Conservation (phyloP, 441 rosid species). For the Corymbia citriodora region DNA sequence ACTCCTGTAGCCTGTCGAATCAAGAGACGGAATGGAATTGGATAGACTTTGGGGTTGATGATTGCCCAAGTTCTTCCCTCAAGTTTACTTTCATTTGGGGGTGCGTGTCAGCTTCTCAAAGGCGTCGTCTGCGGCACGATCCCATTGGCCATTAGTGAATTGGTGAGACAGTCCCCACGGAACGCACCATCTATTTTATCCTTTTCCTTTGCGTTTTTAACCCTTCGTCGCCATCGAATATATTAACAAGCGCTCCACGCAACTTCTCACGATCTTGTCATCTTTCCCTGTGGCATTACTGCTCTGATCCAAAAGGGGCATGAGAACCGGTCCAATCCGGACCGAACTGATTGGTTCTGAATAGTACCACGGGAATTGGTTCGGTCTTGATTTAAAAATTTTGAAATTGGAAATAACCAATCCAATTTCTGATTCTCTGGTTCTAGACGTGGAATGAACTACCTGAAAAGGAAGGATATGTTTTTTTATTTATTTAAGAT, state of each 20-base stretch:
- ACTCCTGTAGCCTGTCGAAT: fast-evolving
- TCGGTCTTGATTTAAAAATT: too few relatives aligned
- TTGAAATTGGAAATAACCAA: fast-evolving
- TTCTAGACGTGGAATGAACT: background rate
- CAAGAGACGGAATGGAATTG: background rate
- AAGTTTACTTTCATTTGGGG: background rate
- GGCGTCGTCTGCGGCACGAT: background rate
- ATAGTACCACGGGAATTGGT: background rate
- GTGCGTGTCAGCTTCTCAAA: background rate
- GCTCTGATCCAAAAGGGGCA: background rate
- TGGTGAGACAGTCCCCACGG: background rate
- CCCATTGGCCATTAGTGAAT: background rate
- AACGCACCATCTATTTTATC: background rate
- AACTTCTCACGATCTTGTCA: background rate
- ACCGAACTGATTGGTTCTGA: too few relatives aligned
- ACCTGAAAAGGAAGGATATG: fast-evolving
- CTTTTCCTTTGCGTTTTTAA: background rate
- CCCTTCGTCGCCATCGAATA: background rate
- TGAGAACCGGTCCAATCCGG: too few relatives aligned
- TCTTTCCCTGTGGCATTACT: background rate
- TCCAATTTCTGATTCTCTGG: fast-evolving
- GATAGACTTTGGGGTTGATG: background rate
- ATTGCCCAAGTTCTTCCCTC: background rate
- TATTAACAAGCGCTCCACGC: background rate
- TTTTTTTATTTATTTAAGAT: too few relatives aligned